Percentiles rank a stretch among this genome's conserved stretches.
These are phyloP conservation scores for Trametes gibbosa DNA, from an alignment of 768 basidiomycete species.

Conservation along the genomic window DNA sequence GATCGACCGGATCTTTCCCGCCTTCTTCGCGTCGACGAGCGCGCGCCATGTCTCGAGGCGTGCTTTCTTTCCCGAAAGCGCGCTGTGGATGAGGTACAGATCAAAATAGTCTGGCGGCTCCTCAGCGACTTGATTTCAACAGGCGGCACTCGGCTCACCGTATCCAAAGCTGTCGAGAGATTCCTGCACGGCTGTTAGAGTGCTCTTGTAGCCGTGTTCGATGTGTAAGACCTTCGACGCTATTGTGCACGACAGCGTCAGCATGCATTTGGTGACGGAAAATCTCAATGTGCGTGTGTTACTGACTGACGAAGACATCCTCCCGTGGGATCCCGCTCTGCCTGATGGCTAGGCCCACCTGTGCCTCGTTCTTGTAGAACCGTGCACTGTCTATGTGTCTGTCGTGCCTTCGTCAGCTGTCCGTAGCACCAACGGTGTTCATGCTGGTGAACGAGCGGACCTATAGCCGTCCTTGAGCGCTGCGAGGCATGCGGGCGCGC, in stretches of 20 bases:
- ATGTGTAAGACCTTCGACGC: constrained; percentile 64
- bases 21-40: constrained; percentile 34
- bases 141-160: constrained; percentile 37
- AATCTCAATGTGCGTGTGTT: background rate
- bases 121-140: background rate
- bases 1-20: constrained; percentile 36
- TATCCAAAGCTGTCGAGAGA: constrained; percentile 40
- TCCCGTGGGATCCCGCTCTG: constrained; percentile 54
- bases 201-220: constrained; percentile 61
- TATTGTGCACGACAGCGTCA: constrained; percentile 22
- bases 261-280: background rate
- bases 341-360: constrained; percentile 56
- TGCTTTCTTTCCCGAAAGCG: constrained; percentile 34
- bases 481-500: constrained; percentile 51
- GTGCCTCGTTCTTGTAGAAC: constrained; percentile 61
- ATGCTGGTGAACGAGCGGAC: constrained; percentile 25
- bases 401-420: background rate
- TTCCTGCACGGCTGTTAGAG: constrained; percentile 54
- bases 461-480: constrained; percentile 64
- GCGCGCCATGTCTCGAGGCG: constrained; percentile 41
- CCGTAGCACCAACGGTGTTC: background rate
- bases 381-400: constrained; percentile 79
- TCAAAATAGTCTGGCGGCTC: constrained; percentile 41
- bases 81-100: constrained; percentile 44
- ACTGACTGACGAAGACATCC: constrained; percentile 72